These are phyloP conservation scores for Microthlaspi erraticum DNA, from an alignment of 345 rosid species.

Conservation along the genomic window DNA sequence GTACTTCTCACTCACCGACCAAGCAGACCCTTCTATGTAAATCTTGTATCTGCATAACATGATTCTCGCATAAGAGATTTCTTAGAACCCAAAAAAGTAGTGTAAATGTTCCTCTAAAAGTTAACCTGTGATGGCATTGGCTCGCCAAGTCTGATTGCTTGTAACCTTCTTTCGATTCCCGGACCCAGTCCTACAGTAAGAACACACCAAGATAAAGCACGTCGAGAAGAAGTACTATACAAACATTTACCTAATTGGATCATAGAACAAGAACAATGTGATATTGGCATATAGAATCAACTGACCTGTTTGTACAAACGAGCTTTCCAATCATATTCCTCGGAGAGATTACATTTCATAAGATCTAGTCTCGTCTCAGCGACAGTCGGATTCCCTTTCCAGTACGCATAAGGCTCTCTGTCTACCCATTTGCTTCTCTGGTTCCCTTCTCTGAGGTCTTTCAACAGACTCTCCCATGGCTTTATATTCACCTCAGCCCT, in stretches of 20 bases:
- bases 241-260: not conserved
- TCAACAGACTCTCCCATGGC: constrained; percentile 66
- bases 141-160: constrained; percentile 72
- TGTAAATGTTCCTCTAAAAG: constrained; percentile 7
- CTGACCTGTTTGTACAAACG: constrained; percentile 73
- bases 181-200: constrained; percentile 69
- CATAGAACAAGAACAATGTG: constrained; percentile 13
- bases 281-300: not conserved
- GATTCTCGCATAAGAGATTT: not conserved
- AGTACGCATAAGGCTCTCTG: constrained; percentile 78
- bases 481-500: constrained; percentile 83
- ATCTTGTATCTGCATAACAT: constrained; percentile 67
- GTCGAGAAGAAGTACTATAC: not conserved
- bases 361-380: constrained; percentile 68
- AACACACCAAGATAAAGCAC: constrained; percentile 1
- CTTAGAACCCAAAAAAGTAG: constrained; percentile 6
- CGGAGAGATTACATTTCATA: constrained; percentile 72
- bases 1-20: constrained; percentile 92
- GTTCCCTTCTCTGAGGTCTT: constrained; percentile 63
- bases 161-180: constrained; percentile 72
- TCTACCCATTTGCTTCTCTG: constrained; percentile 57
- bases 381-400: constrained; percentile 89
- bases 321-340: constrained; percentile 83
- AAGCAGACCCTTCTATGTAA: constrained; percentile 81
- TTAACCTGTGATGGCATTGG: constrained; percentile 70